Percentiles rank a stretch among this genome's conserved stretches.
Conservation (phyloP, 345 rosid species). For the Corchorus capsularis region DNA sequence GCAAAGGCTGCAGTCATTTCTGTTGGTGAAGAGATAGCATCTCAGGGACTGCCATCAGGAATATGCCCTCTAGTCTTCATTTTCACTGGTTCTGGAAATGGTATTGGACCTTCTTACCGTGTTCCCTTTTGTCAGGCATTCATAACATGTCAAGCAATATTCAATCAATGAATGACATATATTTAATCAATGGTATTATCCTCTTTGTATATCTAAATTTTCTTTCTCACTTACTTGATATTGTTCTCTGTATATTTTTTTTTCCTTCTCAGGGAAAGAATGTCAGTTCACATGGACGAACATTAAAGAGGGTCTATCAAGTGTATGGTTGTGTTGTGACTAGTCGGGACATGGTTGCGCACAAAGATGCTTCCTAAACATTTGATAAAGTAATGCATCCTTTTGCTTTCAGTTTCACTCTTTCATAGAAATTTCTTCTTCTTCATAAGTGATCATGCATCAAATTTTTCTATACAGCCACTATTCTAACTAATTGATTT, state of each 20-base stretch:
- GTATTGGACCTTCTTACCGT: constrained; percentile 33
- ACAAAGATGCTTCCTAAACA: constrained; percentile 60
- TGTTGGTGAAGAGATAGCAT: constrained; percentile 84
- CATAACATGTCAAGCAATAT: background rate
- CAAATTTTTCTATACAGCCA: background rate
- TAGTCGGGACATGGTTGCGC: constrained; percentile 78
- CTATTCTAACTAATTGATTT: background rate
- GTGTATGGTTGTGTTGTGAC: constrained; percentile 87
- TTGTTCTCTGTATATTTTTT: background rate
- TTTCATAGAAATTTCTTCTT: background rate
- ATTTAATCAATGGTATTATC: background rate
- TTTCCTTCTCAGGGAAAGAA: constrained; percentile 48
- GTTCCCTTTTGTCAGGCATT: background rate
- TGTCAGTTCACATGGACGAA: constrained; percentile 28
- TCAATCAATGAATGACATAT: background rate
- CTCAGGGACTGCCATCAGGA: constrained; percentile 72
- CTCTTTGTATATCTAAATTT: background rate
- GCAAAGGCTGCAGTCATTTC: constrained; percentile 85
- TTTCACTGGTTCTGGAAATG: constrained; percentile 78
- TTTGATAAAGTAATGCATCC: constrained; percentile 67
- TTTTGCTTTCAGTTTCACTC: constrained; percentile 7
- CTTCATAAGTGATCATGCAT: background rate
- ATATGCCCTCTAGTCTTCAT: constrained; percentile 81
- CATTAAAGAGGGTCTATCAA: constrained; percentile 67
- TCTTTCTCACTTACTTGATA: background rate